Conservation (phyloP, 305 asterid genomes). For the Fraxinus sp. region DNA sequence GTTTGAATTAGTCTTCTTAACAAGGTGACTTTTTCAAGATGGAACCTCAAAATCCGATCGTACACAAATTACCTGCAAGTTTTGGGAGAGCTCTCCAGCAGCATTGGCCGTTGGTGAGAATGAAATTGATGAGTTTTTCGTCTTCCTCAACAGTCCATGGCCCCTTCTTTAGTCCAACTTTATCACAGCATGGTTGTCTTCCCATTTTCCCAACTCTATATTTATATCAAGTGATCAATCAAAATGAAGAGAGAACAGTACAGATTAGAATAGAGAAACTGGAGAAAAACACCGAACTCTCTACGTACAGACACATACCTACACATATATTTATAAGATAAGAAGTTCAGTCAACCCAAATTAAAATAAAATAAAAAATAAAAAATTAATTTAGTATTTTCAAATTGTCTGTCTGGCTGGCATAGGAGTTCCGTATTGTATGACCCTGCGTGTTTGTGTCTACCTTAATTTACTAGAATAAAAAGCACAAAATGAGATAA, state of each 20-base stretch:
- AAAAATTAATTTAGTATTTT: neutral
- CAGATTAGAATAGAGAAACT: slow-evolving; percentile 10
- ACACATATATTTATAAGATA: neutral
- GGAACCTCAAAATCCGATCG: neutral
- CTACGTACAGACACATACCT: slow-evolving; percentile 23
- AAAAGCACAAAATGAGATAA: slow-evolving; percentile 32
- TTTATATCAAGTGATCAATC: neutral
- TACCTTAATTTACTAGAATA: slow-evolving; percentile 39
- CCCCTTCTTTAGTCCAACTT: slow-evolving; percentile 76
- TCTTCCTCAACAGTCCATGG: slow-evolving; percentile 88
- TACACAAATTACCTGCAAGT: slow-evolving; percentile 50
- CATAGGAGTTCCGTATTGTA: slow-evolving; percentile 21
- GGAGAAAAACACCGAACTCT: slow-evolving; percentile 16
- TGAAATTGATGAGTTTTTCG: slow-evolving; percentile 59
- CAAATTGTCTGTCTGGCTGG: neutral
- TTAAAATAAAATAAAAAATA: too few relatives aligned
- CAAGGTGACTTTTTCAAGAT: neutral
- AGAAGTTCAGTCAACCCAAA: slow-evolving; percentile 6
- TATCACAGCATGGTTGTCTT: slow-evolving; percentile 81
- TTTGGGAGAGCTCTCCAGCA: slow-evolving; percentile 89
- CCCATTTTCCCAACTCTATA: slow-evolving; percentile 44
- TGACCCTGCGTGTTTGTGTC: slow-evolving; percentile 27
- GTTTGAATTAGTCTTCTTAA: neutral
- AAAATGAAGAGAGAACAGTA: slow-evolving; percentile 2
- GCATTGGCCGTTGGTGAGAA: slow-evolving; percentile 76